Conservation (phyloP, 352 stramenopile genomes). For the Phytophthora pistaciae region DNA sequence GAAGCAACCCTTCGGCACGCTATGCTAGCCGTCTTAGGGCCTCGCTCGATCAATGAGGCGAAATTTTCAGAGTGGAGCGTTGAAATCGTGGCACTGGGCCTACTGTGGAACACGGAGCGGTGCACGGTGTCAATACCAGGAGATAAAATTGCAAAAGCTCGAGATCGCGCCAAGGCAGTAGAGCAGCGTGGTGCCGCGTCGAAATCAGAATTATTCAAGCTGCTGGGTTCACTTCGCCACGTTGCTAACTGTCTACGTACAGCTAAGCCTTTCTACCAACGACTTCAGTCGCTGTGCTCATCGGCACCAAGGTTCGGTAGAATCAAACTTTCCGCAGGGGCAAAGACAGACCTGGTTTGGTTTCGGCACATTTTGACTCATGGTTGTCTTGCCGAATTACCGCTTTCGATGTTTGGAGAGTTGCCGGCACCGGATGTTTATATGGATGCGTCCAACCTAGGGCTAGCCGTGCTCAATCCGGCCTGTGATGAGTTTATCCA, state of each 20-base stretch:
- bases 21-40: conserved; percentile 34
- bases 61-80: conserved; percentile 31
- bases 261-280: conserved; percentile 30
- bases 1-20: conserved; percentile 18
- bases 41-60: conserved; percentile 32
- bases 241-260: conserved; percentile 25
- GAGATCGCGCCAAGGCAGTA: not conserved
- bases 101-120: conserved; percentile 22
- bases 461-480: conserved; percentile 2
- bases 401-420: not conserved
- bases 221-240: conserved; percentile 37
- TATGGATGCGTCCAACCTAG: conserved; percentile 9
- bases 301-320: conserved; percentile 3
- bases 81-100: conserved; percentile 14
- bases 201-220: conserved; percentile 19
- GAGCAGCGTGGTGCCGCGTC: not conserved
- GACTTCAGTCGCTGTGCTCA: conserved; percentile 7
- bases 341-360: not conserved
- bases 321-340: not conserved
- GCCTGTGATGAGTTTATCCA: not conserved
- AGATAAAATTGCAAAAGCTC: conserved; percentile 30
- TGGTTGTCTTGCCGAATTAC: conserved; percentile 11
- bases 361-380: conserved; percentile 9
- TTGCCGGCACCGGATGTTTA: not conserved
- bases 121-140: conserved; percentile 28